Evolutionary conservation across 2,329 filamentous ascomycete genomes (phyloP).

Genomic region (Venturiaceae sp.): DNA sequence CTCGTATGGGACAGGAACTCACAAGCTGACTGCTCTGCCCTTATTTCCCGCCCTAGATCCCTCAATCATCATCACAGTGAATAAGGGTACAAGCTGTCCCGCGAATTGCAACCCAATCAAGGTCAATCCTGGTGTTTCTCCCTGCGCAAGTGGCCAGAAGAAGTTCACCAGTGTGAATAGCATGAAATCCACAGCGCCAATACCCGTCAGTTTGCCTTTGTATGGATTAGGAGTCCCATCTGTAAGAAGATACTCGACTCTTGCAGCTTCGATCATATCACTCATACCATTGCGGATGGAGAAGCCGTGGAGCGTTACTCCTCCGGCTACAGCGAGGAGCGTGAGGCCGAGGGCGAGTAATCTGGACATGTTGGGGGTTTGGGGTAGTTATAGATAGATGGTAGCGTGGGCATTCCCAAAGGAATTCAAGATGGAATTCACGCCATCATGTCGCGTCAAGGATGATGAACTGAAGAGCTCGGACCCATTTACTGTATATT

Average conservation of each 20-base stretch:
- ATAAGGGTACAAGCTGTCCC: background rate
- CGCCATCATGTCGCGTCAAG: no score
- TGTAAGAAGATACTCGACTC: background rate
- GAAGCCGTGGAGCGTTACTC: conserved; percentile 2
- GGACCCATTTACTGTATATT: no score
- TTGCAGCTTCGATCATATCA: background rate
- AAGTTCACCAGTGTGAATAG: background rate
- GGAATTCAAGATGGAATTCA: no score
- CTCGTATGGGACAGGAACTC: background rate
- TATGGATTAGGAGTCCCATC: background rate
- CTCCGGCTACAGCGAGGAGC: background rate
- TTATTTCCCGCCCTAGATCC: conserved; percentile 3
- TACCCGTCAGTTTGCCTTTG: background rate
- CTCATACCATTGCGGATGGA: background rate
- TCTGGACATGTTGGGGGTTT: background rate
- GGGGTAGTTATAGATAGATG: no score
- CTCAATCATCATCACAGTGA: background rate
- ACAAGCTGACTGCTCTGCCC: background rate
- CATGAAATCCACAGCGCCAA: background rate
- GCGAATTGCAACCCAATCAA: background rate
- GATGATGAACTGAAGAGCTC: no score
- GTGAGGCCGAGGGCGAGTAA: background rate
- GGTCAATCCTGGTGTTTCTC: background rate
- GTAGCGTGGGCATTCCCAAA: no score
- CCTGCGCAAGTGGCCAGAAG: conserved; percentile 1